Percentiles rank a stretch among this genome's conserved stretches.
Conservation (phyloP, 2,329 filamentous ascomycete genomes). For the Hypoxylon rubiginosum region DNA sequence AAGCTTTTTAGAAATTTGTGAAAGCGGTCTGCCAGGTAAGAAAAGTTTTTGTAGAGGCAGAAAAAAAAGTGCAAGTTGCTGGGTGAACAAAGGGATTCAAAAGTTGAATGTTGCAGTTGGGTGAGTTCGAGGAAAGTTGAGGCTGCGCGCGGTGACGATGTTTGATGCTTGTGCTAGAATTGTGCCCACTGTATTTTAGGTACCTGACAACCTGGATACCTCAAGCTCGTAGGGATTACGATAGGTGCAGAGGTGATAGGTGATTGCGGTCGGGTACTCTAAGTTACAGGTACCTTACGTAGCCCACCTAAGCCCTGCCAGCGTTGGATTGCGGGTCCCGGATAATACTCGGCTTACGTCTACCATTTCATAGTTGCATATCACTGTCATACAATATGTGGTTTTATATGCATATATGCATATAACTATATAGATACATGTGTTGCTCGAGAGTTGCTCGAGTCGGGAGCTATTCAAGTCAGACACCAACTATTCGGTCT, state of each 20-base stretch:
- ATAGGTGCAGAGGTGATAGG: not conserved
- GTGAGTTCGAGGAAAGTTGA: conserved; percentile 32
- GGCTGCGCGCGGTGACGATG: conserved; percentile 36
- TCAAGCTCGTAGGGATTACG: not conserved
- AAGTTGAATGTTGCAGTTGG: conserved; percentile 21
- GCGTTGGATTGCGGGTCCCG: not conserved
- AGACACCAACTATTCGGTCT: not conserved
- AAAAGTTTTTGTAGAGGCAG: not conserved
- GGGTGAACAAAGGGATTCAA: conserved; percentile 9
- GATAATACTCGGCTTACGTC: not conserved
- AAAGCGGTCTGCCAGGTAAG: conserved; percentile 1
- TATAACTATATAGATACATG: not conserved
- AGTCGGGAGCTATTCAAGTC: not conserved
- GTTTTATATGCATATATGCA: not conserved
- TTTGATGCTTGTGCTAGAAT: conserved; percentile 26
- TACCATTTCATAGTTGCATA: not conserved
- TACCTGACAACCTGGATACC: no score
- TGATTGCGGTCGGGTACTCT: not conserved
- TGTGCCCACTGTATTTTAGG: conserved; percentile 23
- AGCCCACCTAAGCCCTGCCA: no score
- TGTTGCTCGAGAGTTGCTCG: not conserved
- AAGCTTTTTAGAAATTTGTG: not conserved
- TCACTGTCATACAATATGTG: not conserved
- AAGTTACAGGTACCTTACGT: not conserved
- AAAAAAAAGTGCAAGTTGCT: not conserved